Evolutionary conservation across 116 monocot species (phyloP).

Genomic region (Phalaenopsis hybrid): DNA sequence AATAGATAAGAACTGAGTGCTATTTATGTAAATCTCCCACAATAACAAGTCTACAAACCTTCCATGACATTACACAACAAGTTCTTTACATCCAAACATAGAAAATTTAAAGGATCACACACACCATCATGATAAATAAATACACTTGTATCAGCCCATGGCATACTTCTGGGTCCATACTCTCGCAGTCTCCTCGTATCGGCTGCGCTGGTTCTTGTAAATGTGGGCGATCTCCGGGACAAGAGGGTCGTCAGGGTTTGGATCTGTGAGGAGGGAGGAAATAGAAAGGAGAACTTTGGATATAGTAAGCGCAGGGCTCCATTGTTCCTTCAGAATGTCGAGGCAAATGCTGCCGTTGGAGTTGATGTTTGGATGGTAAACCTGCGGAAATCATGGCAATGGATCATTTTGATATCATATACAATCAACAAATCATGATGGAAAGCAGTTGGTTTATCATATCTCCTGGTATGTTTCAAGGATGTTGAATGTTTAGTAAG

Average conservation of each 20-base stretch:
- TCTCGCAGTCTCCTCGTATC: constrained; percentile 68
- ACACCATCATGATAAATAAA: not conserved
- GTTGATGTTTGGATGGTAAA: constrained; percentile 81
- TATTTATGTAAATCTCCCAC: too few species aligned
- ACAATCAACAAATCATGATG: not conserved
- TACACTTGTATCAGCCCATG: constrained; percentile 36
- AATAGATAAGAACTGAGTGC: too few species aligned
- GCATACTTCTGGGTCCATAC: constrained; percentile 87
- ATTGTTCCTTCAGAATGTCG: constrained; percentile 78
- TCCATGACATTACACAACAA: not conserved
- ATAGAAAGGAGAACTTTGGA: constrained; percentile 76
- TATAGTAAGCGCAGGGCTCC: constrained; percentile 80
- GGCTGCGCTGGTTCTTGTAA: constrained; percentile 58
- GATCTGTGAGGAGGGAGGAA: constrained; percentile 49
- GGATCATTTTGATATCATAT: not conserved
- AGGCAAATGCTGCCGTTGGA: constrained; percentile 81
- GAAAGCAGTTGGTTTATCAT: not conserved
- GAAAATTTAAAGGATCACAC: not conserved
- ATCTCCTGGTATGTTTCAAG: not conserved
- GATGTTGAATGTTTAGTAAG: not conserved
- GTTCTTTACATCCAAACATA: not conserved
- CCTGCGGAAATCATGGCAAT: constrained; percentile 26
- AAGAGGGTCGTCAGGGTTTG: constrained; percentile 65
- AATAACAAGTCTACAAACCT: not conserved
- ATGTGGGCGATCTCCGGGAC: constrained; percentile 78